Conservation (phyloP, 345 rosid genomes). For the Eucalyptus lansdowneana region DNA sequence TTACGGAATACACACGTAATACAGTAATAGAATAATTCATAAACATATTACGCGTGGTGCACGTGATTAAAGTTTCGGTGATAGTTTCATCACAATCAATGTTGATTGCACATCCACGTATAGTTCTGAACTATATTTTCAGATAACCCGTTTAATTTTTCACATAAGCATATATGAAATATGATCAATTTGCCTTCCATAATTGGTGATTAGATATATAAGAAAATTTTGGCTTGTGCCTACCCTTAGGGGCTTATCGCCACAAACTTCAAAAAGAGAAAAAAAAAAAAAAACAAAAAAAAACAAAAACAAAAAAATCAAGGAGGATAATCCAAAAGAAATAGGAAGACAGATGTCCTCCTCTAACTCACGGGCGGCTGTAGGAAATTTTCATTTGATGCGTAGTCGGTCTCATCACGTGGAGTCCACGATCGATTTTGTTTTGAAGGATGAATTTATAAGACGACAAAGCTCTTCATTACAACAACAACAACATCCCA, state of each 20-base stretch:
- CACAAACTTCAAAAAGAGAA: neutral
- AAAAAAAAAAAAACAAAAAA: fast-evolving
- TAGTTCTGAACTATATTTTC: neutral
- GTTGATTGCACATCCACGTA: neutral
- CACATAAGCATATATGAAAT: neutral
- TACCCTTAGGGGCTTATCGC: neutral
- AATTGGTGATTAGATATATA: neutral
- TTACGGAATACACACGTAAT: neutral
- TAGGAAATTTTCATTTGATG: neutral
- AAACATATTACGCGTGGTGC: neutral
- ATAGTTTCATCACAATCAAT: neutral
- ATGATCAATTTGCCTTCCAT: neutral
- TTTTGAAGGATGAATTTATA: neutral
- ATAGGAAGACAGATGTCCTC: neutral
- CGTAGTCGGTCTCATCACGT: neutral
- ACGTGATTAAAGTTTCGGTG: neutral
- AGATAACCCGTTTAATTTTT: no score
- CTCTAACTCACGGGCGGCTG: neutral
- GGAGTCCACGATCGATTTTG: neutral
- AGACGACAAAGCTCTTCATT: neutral
- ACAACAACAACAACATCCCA: neutral
- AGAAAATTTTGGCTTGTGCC: fast-evolving
- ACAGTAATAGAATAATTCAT: neutral
- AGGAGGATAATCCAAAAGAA: neutral
- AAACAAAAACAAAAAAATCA: no score